phyloP scores from a whole-genome alignment of 2,329 filamentous ascomycete species.

The Paecilomyces sp. region DNA sequence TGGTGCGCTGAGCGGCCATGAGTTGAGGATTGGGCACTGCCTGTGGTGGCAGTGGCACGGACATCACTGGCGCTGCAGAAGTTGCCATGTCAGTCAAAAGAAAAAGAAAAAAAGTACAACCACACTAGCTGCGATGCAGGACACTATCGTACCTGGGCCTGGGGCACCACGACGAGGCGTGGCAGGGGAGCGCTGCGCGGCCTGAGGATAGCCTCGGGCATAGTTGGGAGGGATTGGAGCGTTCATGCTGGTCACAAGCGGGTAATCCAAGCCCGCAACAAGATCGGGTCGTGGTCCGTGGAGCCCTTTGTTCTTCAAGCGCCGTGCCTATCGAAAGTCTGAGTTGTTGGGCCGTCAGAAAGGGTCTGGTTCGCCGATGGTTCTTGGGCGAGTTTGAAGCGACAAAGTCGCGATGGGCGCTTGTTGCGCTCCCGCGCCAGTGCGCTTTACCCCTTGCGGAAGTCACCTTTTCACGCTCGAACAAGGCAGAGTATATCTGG shows the following conservation, averaged over 20 bases:
- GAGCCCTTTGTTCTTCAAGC: not conserved
- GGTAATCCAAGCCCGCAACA: slow-evolving; percentile 1
- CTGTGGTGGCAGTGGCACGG: slow-evolving; percentile 29
- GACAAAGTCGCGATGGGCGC: slow-evolving; percentile 26
- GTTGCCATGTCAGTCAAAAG: slow-evolving; percentile 6
- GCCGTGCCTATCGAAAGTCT: not conserved
- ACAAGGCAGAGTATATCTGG: not conserved
- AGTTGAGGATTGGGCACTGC: slow-evolving; percentile 28
- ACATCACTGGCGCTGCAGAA: slow-evolving; percentile 22
- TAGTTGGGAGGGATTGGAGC: slow-evolving; percentile 37
- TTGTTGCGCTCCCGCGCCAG: slow-evolving; percentile 10
- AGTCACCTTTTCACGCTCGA: not conserved
- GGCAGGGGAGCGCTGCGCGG: slow-evolving; percentile 34
- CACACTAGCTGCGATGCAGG: not conserved
- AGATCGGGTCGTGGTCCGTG: not conserved
- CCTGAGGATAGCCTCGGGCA: slow-evolving; percentile 32
- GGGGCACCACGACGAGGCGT: slow-evolving; percentile 33
- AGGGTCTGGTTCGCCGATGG: slow-evolving; percentile 2
- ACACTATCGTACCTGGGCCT: slow-evolving; percentile 24
- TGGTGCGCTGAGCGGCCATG: slow-evolving; percentile 28
- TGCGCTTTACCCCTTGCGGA: slow-evolving; percentile 29
- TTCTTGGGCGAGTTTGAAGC: slow-evolving; percentile 6
- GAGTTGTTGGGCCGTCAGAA: not conserved
- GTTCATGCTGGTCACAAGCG: slow-evolving; percentile 22
- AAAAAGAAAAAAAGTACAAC: slow-evolving; percentile 9